These are phyloP conservation scores for Beauveria asiatica DNA, from an alignment of 2,329 filamentous ascomycete species.

Conservation along the genomic window DNA sequence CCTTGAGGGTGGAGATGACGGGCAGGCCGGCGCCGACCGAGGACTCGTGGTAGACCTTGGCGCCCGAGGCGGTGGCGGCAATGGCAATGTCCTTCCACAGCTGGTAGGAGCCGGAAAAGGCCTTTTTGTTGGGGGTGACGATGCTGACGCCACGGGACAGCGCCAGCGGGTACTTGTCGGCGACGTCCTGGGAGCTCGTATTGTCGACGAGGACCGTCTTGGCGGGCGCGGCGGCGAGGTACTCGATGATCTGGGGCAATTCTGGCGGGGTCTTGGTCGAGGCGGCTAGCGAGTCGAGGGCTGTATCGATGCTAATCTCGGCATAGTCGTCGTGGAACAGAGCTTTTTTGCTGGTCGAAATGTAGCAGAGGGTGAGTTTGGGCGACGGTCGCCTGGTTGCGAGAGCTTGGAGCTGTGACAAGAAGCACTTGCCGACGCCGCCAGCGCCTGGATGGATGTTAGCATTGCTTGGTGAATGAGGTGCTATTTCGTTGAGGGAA, in stretches of 20 bases:
- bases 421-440: slow-evolving; percentile 86
- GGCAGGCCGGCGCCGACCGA: slow-evolving; percentile 90
- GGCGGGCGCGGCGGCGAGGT: slow-evolving; percentile 67
- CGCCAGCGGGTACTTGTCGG: slow-evolving; percentile 73
- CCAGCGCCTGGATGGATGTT: slow-evolving; percentile 60
- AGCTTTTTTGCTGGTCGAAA: slow-evolving; percentile 77
- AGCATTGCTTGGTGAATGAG: not conserved
- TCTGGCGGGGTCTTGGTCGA: slow-evolving; percentile 58
- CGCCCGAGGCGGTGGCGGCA: slow-evolving; percentile 59
- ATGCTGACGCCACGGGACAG: slow-evolving; percentile 77
- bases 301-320: slow-evolving; percentile 52
- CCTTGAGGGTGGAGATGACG: slow-evolving; percentile 85
- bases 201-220: slow-evolving; percentile 88
- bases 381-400: slow-evolving; percentile 57
- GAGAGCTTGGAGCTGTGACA: slow-evolving; percentile 67
- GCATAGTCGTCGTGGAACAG: slow-evolving; percentile 68
- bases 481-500: not conserved
- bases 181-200: slow-evolving; percentile 82
- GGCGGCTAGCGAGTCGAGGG: slow-evolving; percentile 53
- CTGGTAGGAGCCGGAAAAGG: slow-evolving; percentile 72
- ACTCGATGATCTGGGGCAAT: slow-evolving; percentile 64
- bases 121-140: slow-evolving; percentile 98
- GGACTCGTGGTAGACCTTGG: slow-evolving; percentile 89
- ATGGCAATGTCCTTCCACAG: slow-evolving; percentile 85
- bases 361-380: slow-evolving; percentile 71